These are phyloP conservation scores for Rutstroemia sydowiana DNA, from an alignment of 2,329 filamentous ascomycete species.

Conservation along the genomic window DNA sequence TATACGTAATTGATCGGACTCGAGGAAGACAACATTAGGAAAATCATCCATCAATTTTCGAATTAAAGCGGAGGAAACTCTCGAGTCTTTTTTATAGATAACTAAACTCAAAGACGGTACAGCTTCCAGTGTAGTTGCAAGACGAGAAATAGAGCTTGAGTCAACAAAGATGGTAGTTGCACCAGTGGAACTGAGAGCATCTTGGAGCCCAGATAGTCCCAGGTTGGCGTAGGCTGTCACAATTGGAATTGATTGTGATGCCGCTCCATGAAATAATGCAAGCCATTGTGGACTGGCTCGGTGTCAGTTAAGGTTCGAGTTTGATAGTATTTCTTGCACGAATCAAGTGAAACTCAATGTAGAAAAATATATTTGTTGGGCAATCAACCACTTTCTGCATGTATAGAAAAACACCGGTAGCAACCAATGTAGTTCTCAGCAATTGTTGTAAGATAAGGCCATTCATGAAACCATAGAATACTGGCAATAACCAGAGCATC, in stretches of 20 bases:
- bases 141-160: no score
- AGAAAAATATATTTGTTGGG: no score
- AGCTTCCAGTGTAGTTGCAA: conserved; percentile 50
- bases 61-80: conserved; percentile 42
- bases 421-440: no score
- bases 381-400: no score
- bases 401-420: no score
- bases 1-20: conserved; percentile 43
- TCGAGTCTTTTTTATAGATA: conserved; percentile 33
- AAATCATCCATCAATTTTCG: conserved; percentile 43
- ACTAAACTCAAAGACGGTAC: conserved; percentile 30
- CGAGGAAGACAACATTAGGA: conserved; percentile 43
- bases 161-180: conserved; percentile 81
- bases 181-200: conserved; percentile 74
- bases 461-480: no score
- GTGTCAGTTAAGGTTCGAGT: no score
- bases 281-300: conserved; percentile 40
- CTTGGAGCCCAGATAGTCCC: conserved; percentile 72
- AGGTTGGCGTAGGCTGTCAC: conserved; percentile 93
- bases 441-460: no score
- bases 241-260: conserved; percentile 81
- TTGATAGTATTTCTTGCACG: no score
- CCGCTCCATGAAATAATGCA: conserved; percentile 43
- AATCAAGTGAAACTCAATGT: no score
- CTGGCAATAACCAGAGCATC: no score